Evolutionary conservation across 2,329 filamentous ascomycete genomes (phyloP), one percentile per base, ranked within the genome.

Genomic region (Fusarium nygamai): DNA sequence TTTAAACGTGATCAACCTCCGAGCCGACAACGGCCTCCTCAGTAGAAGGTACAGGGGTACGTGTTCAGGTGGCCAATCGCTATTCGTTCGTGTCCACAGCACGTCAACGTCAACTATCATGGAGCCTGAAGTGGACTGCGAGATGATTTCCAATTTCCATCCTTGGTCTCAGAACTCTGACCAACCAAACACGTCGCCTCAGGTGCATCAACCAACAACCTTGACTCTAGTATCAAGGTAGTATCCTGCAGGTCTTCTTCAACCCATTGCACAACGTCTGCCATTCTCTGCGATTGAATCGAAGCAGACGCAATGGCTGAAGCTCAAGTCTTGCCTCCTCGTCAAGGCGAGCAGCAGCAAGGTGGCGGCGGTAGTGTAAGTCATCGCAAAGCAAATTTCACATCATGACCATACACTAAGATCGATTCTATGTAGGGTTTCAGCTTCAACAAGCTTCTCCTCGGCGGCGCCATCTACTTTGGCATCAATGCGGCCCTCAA

Each of bases 401-500:
- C 19, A 53, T 63, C 27, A 24, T 6, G 14, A 29, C 34, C 38
- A 29, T 34, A 63, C 43, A 44, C 75, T 78, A 53, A 78, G n/a
- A 13, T 13, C 29, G 34, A 29, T 57, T n/a, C 19, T 11, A 24
- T 50, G 22, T 43, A 83, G 81, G 80, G 79, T 36, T 78, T 88
- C 65, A 80, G 66, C 72, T 80, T 86, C 61, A 83, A 79, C 68
- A 88, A 87, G 73, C 82, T 90, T 38, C 77, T 87, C 43, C 82
- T 90, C 67, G 88, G 88, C 57, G 84, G 86, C 36, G 84, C 85
- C 67, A 83, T 90, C 78, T 92, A 89, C 81, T 84, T 91, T 72
- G 89, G 86, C 61, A 85, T 91, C 81, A 91, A 92, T 79, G 82
- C 89, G 64, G 78, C 88, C 64, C 85, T 91, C 83, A 87, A 86